phyloP scores from a whole-genome alignment of 2,329 filamentous ascomycete species.

The Coniosporium uncinatum region DNA sequence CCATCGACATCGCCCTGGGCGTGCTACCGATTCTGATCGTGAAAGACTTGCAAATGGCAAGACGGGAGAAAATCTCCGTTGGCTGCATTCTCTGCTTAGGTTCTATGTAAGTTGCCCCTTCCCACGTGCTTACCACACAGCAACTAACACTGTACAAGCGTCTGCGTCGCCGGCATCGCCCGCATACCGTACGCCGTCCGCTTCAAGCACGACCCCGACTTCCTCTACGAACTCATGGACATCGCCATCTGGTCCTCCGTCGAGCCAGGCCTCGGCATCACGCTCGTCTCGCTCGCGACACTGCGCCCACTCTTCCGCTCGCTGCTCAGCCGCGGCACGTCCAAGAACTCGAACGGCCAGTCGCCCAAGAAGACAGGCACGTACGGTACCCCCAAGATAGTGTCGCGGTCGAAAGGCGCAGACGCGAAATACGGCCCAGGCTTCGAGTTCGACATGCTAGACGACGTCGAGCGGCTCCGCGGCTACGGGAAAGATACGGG shows the following conservation, averaged over 20 bases:
- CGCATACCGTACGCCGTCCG: conserved; percentile 35
- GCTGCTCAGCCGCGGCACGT: background rate
- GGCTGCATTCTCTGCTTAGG: conserved; percentile 21
- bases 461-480: background rate
- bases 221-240: conserved; percentile 17
- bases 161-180: conserved; percentile 29
- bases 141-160: conserved; percentile 1
- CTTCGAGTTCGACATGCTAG: background rate
- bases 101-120: conserved; percentile 12
- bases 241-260: conserved; percentile 22
- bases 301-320: conserved; percentile 17
- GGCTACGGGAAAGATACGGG: background rate
- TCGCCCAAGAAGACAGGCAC: background rate
- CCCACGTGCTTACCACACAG: too few species aligned
- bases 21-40: conserved; percentile 20
- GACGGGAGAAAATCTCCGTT: conserved; percentile 19
- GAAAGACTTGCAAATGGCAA: conserved; percentile 18
- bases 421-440: background rate
- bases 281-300: conserved; percentile 21
- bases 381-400: background rate
- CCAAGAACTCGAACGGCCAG: background rate
- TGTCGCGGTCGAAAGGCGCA: background rate
- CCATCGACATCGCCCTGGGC: conserved; percentile 12
- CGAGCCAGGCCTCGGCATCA: conserved; percentile 26
- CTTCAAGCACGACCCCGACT: conserved; percentile 27